A percentile compares a stretch with the other conserved stretches of the same genome.
Evolutionary conservation across 805 yeast species (phyloP).

Genomic region (Spathaspora passalidarum): DNA sequence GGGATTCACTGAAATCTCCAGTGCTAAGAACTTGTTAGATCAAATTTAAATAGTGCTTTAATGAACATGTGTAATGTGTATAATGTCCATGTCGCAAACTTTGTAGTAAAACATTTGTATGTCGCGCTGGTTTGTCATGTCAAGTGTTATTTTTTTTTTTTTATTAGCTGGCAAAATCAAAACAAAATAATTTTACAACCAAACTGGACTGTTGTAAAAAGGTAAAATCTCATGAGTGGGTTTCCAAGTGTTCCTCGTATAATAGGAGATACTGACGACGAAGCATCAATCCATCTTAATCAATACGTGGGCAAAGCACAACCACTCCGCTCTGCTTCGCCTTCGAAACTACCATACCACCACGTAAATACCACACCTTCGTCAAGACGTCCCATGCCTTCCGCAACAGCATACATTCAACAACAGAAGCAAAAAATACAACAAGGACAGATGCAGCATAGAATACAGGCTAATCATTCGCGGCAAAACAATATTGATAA

Average conservation of each 20-base stretch:
- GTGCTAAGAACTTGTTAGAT: slow-evolving; percentile 22
- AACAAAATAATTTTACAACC: not conserved
- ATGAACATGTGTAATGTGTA: too few species aligned
- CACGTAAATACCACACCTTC: too few species aligned
- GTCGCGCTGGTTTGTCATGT: too few species aligned
- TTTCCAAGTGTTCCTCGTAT: slow-evolving; percentile 37
- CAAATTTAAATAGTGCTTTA: slow-evolving; percentile 15
- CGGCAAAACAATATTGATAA: not conserved
- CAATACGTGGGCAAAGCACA: slow-evolving; percentile 35
- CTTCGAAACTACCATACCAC: not conserved
- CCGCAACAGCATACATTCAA: not conserved
- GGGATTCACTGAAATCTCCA: slow-evolving; percentile 22
- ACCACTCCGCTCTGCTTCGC: slow-evolving; percentile 18
- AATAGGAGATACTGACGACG: slow-evolving; percentile 41
- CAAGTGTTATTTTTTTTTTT: not conserved
- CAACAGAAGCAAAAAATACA: not conserved
- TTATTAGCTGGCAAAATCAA: not conserved
- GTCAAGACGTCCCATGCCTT: not conserved
- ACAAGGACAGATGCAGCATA: not conserved
- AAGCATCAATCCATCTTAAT: slow-evolving; percentile 38
- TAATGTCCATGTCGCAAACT: too few species aligned
- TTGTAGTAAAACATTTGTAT: too few species aligned
- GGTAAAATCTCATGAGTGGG: slow-evolving; percentile 14
- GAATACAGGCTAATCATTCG: not conserved
- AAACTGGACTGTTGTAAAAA: not conserved